These are phyloP conservation scores for Aspergillus phoenicis DNA, from an alignment of 2,329 filamentous ascomycete species.

Conservation along the genomic window DNA sequence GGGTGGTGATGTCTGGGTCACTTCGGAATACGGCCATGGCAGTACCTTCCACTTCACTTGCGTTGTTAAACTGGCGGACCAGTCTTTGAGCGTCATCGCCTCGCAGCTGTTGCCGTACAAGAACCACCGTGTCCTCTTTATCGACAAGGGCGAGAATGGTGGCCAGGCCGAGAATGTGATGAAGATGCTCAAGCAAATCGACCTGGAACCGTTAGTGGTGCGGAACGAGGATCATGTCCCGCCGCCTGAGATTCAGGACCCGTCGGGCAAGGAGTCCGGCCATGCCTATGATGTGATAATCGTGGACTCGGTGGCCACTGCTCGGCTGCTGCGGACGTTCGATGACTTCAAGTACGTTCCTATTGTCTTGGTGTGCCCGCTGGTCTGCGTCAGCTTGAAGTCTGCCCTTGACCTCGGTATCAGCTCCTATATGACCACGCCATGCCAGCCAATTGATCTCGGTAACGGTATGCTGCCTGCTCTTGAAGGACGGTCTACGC, in stretches of 20 bases:
- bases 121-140: slow-evolving; percentile 88
- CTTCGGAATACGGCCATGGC: slow-evolving; percentile 85
- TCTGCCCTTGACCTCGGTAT: slow-evolving; percentile 93
- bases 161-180: slow-evolving; percentile 68
- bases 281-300: slow-evolving; percentile 92
- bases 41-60: slow-evolving; percentile 98
- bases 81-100: slow-evolving; percentile 75
- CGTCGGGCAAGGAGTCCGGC: slow-evolving; percentile 48
- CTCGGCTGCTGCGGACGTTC: slow-evolving; percentile 78
- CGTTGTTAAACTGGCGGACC: slow-evolving; percentile 79
- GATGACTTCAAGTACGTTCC: slow-evolving; percentile 98
- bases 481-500: slow-evolving; percentile 87
- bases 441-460: slow-evolving; percentile 89
- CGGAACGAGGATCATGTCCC: slow-evolving; percentile 70
- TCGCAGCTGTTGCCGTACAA: slow-evolving; percentile 82
- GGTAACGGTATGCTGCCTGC: slow-evolving; percentile 96
- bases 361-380: slow-evolving; percentile 85
- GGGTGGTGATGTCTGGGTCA: slow-evolving; percentile 95
- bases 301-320: slow-evolving; percentile 90
- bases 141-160: slow-evolving; percentile 84
- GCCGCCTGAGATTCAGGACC: slow-evolving; percentile 55
- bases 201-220: slow-evolving; percentile 82
- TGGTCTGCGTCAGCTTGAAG: slow-evolving; percentile 89
- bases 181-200: slow-evolving; percentile 74
- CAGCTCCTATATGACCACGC: slow-evolving; percentile 98